phyloP scores from a whole-genome alignment of 352 stramenopile genomes.

The Phytophthora rubi region DNA sequence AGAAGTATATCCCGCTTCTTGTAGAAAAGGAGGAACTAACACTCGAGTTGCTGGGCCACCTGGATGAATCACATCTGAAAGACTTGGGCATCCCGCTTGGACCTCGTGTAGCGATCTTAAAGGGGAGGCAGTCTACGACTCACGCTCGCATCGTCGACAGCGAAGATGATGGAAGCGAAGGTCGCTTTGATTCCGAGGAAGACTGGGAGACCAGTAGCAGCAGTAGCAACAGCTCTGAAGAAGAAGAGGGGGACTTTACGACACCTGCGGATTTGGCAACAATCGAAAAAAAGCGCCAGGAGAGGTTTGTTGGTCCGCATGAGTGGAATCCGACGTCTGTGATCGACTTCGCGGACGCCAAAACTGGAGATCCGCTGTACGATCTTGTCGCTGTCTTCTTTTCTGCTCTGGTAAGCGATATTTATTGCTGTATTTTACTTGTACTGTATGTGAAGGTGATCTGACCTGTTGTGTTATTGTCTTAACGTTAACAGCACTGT shows the following conservation, averaged over 20 bases:
- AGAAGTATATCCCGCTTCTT: conserved; percentile 59
- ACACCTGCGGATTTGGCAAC: conserved; percentile 25
- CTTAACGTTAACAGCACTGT: conserved; percentile 52
- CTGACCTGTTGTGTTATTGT: conserved; percentile 13
- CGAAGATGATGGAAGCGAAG: conserved; percentile 30
- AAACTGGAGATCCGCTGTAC: conserved; percentile 87
- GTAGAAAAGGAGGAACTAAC: conserved; percentile 72
- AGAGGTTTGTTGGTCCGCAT: conserved; percentile 52
- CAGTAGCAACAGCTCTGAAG: conserved; percentile 57
- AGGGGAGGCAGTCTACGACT: conserved; percentile 21
- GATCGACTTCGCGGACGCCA: conserved; percentile 90
- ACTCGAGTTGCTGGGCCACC: conserved; percentile 44
- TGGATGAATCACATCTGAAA: conserved; percentile 61
- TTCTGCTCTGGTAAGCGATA: conserved; percentile 65
- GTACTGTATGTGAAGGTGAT: background rate
- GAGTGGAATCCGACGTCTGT: conserved; percentile 73
- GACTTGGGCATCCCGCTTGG: conserved; percentile 66
- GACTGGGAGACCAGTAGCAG: conserved; percentile 63
- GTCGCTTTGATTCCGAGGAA: conserved; percentile 38
- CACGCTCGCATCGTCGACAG: conserved; percentile 35
- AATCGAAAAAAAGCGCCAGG: conserved; percentile 49
- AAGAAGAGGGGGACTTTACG: conserved; percentile 41
- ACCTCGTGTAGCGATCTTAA: conserved; percentile 63
- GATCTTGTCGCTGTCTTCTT: conserved; percentile 87
- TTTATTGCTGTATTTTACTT: conserved; percentile 1